These are phyloP conservation scores for Calonectria crousiana DNA, from an alignment of 2,329 filamentous ascomycete species.

Conservation along the genomic window DNA sequence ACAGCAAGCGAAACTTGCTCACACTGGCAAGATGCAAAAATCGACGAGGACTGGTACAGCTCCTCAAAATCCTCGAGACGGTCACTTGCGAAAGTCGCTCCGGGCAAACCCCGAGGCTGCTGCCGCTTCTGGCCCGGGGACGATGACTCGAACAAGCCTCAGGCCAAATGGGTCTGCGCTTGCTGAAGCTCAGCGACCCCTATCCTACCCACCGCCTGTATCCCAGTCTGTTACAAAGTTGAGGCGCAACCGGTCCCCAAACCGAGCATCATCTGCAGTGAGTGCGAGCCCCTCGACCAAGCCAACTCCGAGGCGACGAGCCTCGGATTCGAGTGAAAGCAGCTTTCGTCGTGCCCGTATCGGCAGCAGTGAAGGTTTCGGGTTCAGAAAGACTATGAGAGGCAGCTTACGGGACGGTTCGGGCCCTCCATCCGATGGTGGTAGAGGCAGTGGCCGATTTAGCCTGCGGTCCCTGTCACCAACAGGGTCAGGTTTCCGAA, in stretches of 20 bases:
- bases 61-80: constrained; percentile 21
- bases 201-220: constrained; percentile 46
- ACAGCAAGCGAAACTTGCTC: constrained; percentile 24
- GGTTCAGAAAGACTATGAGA: constrained; percentile 83
- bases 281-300: constrained; percentile 36
- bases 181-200: constrained; percentile 37
- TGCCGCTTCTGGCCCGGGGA: constrained; percentile 23
- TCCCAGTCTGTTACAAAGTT: constrained; percentile 32
- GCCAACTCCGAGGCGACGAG: constrained; percentile 61
- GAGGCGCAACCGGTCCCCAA: constrained; percentile 43
- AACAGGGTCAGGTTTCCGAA: constrained; percentile 64
- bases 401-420: constrained; percentile 39
- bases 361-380: constrained; percentile 60
- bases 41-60: constrained; percentile 45
- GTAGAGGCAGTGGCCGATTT: constrained; percentile 67
- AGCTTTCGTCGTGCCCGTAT: constrained; percentile 80
- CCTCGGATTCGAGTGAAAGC: constrained; percentile 79
- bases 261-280: constrained; percentile 30
- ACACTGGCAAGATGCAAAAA: constrained; percentile 48
- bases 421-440: constrained; percentile 44
- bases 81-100: constrained; percentile 39
- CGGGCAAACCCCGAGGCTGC: constrained; percentile 31
- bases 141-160: constrained; percentile 43
- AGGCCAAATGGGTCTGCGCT: constrained; percentile 30
- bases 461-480: constrained; percentile 80